These are phyloP conservation scores for Melampsora medusae DNA, from an alignment of 1,284 basidiomycete genomes.

Conservation along the genomic window DNA sequence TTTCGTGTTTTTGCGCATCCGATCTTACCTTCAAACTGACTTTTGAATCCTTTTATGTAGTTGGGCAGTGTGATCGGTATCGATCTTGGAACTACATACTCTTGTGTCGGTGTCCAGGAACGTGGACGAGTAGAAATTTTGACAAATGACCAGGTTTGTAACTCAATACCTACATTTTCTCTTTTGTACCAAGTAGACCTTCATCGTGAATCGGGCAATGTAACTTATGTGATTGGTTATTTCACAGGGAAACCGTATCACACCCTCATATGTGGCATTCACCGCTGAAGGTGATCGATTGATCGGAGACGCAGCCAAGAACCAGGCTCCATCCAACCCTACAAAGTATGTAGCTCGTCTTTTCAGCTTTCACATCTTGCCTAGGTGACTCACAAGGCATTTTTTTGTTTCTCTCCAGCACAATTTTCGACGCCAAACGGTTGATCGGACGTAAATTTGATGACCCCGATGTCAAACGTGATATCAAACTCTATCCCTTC, in stretches of 20 bases:
- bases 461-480: conserved; percentile 61
- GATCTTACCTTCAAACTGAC: too few species aligned
- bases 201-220: not conserved
- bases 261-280: conserved; percentile 80
- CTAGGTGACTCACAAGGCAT: not conserved
- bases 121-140: conserved; percentile 93
- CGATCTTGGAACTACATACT: conserved; percentile 64
- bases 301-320: conserved; percentile 64
- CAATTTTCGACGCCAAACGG: conserved; percentile 96
- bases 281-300: conserved; percentile 81
- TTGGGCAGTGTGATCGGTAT: conserved; percentile 57
- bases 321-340: conserved; percentile 63
- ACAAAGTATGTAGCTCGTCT: conserved; percentile 52
- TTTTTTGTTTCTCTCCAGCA: conserved; percentile 78
- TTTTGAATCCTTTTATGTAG: not conserved
- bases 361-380: conserved; percentile 63
- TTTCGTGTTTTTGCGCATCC: not conserved
- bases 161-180: not conserved
- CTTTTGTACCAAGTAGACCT: not conserved
- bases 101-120: conserved; percentile 74
- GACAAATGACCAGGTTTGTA: conserved; percentile 66
- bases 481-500: conserved; percentile 62
- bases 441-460: conserved; percentile 68
- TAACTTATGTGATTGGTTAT: conserved; percentile 58
- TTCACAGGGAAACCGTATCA: conserved; percentile 87